A percentile compares a stretch with the other conserved stretches of the same genome.
Evolutionary conservation across 2,329 filamentous ascomycete species (phyloP).

Genomic region (Penicillium sp.): DNA sequence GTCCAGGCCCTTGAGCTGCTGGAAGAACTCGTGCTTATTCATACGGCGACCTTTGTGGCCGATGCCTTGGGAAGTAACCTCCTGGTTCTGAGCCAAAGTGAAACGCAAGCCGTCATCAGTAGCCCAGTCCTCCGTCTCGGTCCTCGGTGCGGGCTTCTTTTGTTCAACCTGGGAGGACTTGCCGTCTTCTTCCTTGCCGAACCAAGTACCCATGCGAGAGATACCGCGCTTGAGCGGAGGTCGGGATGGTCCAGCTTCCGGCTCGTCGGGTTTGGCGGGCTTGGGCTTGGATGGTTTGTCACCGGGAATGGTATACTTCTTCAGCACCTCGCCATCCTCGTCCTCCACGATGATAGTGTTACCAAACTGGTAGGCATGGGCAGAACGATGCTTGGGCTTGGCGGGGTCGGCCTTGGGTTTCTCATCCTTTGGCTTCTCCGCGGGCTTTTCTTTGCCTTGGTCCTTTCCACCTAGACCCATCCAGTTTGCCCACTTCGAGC

Average conservation of each 20-base stretch:
- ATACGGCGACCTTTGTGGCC: slow-evolving; percentile 56
- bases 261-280: slow-evolving; percentile 9
- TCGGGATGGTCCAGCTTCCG: slow-evolving; percentile 24
- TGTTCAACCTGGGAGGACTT: slow-evolving; percentile 31
- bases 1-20: slow-evolving; percentile 60
- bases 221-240: slow-evolving; percentile 52
- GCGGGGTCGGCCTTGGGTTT: slow-evolving; percentile 17
- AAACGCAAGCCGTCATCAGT: slow-evolving; percentile 58
- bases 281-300: slow-evolving; percentile 30
- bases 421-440: slow-evolving; percentile 27
- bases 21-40: slow-evolving; percentile 65
- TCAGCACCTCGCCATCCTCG: slow-evolving; percentile 66
- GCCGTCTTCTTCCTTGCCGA: slow-evolving; percentile 41
- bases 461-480: slow-evolving; percentile 39
- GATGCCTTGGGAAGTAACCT: slow-evolving; percentile 36
- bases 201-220: slow-evolving; percentile 60
- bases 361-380: slow-evolving; percentile 65
- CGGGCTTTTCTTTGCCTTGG: slow-evolving; percentile 17
- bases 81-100: slow-evolving; percentile 52
- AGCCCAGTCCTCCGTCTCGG: slow-evolving; percentile 33
- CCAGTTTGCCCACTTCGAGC: slow-evolving; percentile 49
- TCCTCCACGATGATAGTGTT: slow-evolving; percentile 71
- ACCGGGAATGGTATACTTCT: slow-evolving; percentile 62
- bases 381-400: slow-evolving; percentile 48
- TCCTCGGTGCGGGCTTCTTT: slow-evolving; percentile 20